A percentile compares a stretch with the other conserved stretches of the same genome.
phyloP scores from a whole-genome alignment of 2,329 filamentous ascomycete species.

The Dendryphion nanum region DNA sequence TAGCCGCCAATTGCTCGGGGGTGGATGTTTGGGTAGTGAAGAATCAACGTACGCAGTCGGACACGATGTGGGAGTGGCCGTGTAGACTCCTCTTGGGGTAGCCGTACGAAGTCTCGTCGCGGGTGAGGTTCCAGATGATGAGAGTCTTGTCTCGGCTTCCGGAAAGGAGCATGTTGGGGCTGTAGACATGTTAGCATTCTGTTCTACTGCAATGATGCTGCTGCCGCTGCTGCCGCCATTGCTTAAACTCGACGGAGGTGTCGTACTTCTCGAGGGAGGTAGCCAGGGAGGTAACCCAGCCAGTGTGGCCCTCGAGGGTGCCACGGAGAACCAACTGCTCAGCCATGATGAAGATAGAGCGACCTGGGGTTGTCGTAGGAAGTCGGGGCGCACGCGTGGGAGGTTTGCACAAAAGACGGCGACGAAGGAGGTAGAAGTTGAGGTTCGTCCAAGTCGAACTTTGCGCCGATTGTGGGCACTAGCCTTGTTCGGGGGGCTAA shows the following conservation, averaged over 20 bases:
- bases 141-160: conserved; percentile 96
- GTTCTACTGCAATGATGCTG: too few species aligned
- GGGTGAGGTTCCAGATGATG: conserved; percentile 99
- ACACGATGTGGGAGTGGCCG: conserved; percentile 99
- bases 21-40: conserved; percentile 10
- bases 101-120: conserved; percentile 96
- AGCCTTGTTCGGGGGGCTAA: conserved; percentile 3
- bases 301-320: conserved; percentile 98
- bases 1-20: conserved; percentile 24
- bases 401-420: conserved; percentile 1
- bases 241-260: not conserved
- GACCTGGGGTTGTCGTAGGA: conserved; percentile 34
- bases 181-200: conserved; percentile 41
- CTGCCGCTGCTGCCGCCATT: too few species aligned
- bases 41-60: conserved; percentile 85
- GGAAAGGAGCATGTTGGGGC: conserved; percentile 99
- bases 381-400: conserved; percentile 28
- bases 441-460: conserved; percentile 5
- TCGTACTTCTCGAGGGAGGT: conserved; percentile 94
- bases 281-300: conserved; percentile 98
- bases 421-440: conserved; percentile 4
- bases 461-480: conserved; percentile 8
- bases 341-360: conserved; percentile 62
- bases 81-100: conserved; percentile 99
- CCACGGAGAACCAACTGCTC: conserved; percentile 95